A percentile compares a stretch with the other conserved stretches of the same genome.
phyloP scores from a whole-genome alignment of 345 rosid genomes.

The Linum usitatissimum region DNA sequence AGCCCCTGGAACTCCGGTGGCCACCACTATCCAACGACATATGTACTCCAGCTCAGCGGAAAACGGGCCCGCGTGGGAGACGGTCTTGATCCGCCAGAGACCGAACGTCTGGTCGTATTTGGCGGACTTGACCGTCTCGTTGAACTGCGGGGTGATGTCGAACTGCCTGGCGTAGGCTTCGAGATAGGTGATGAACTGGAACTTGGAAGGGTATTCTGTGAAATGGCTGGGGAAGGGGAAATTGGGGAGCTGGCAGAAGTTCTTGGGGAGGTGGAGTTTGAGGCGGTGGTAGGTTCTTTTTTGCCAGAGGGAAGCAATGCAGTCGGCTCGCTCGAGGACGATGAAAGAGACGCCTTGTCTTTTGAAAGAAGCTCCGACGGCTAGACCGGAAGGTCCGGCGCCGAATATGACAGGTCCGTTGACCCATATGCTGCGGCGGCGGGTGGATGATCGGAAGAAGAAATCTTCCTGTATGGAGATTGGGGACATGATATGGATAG shows the following conservation, averaged over 20 bases:
- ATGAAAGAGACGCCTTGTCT: conserved; percentile 39
- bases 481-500: not conserved
- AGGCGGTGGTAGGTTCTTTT: conserved; percentile 40
- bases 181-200: conserved; percentile 35
- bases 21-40: conserved; percentile 45
- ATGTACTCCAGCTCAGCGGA: conserved; percentile 28
- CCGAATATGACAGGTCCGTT: conserved; percentile 36
- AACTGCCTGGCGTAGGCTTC: conserved; percentile 34
- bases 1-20: conserved; percentile 36
- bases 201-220: conserved; percentile 31
- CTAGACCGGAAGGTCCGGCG: conserved; percentile 37
- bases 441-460: conserved; percentile 12
- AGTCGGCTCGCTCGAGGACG: conserved; percentile 35
- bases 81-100: conserved; percentile 35
- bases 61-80: not conserved
- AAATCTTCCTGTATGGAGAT: not conserved
- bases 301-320: conserved; percentile 44
- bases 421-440: conserved; percentile 26
- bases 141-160: conserved; percentile 29
- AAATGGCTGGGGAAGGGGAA: conserved; percentile 33
- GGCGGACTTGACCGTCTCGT: conserved; percentile 32
- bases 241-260: conserved; percentile 40
- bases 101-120: conserved; percentile 27
- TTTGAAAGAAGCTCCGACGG: conserved; percentile 32
- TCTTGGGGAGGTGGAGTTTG: conserved; percentile 45